Base-by-base conservation (phyloP, 129 eudicot species). In the Tagetes erecta region DNA sequence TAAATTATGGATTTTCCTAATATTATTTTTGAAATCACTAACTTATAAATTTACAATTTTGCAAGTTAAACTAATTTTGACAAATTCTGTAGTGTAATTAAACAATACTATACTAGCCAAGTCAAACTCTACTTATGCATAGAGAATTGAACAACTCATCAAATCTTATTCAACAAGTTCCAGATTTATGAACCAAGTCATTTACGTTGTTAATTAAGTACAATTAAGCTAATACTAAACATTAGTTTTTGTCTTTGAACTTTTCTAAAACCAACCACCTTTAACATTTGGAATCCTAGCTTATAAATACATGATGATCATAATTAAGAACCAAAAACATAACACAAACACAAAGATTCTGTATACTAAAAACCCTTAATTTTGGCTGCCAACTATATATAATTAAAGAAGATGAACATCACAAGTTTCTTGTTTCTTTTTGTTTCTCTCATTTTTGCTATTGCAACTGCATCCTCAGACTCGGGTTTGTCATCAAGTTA, bases 401-500 rank as follows among this genome's bases (percentile, higher is more conserved):
- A 20, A 20, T 20, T 55, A 49, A 40, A 67, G 74, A 55, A 13
- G 47, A 60, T 76, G 74, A 67, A 42, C 59, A 67, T 42, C 33
- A 14, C 8, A 62, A 44, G 45, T 45, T 65, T 50, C n/a, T 66
- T 66, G 3, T 8, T 11, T 44, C 36, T 73, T 69, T 40, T 72
- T 37, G 53, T 39, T 39, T 67, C 64, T 27, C 7, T 82, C 34
- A 0, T 68, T 30, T 13, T 83, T 37, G 52, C 76, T 10, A 30
- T 51, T 0, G 39, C 27, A 8, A 9, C 31, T 1, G 69, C 73
- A 53, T 34, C 67, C 10, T 60, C 74, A 5, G 64, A 73, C 10
- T 51, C 74, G 1, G 75, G 20, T 7, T 71, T 79, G 39, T 75
- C 86, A 27, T 11, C 75, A 4, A 27, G 77, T 14, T 86, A 55